Conservation (phyloP, 371 early-diverging fungal species). For the Quaeritorhiza haematococci region DNA sequence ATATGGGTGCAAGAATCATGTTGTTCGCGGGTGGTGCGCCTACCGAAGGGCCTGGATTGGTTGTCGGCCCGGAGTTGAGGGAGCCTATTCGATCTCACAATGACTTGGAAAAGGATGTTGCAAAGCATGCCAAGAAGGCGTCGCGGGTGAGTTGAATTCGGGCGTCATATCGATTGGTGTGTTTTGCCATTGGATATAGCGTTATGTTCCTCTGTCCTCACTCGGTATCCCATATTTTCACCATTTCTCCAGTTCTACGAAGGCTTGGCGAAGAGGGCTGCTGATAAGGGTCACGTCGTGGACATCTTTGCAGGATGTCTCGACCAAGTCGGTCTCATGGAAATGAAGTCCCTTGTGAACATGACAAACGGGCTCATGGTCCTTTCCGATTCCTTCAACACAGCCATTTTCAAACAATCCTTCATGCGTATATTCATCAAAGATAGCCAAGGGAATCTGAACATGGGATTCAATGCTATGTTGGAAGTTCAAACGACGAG, state of each 20-base stretch:
- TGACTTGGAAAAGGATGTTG: conserved; percentile 93
- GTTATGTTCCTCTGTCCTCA: not conserved
- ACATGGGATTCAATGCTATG: conserved; percentile 98
- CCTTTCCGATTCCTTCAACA: conserved; percentile 94
- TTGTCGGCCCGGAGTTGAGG: conserved; percentile 88
- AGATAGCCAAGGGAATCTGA: conserved; percentile 80
- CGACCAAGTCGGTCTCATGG: conserved; percentile 94
- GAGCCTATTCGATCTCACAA: conserved; percentile 96
- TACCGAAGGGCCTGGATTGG: conserved; percentile 97
- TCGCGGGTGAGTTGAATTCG: conserved; percentile 65
- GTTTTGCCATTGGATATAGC: too few species aligned
- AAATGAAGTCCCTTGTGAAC: conserved; percentile 94
- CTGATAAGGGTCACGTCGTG: conserved; percentile 75
- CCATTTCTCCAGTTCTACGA: conserved; percentile 79
- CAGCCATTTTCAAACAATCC: conserved; percentile 93
- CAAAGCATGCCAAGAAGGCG: conserved; percentile 89
- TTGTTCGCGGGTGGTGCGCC: conserved; percentile 97
- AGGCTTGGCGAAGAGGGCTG: conserved; percentile 79
- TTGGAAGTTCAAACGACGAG: conserved; percentile 92
- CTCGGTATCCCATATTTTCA: not conserved
- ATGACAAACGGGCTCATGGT: conserved; percentile 94
- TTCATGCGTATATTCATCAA: conserved; percentile 89
- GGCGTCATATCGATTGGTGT: too few species aligned
- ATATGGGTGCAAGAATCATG: conserved; percentile 93
- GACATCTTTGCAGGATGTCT: conserved; percentile 92